Evolutionary conservation across 306 rosid species (phyloP), one percentile per base, ranked within the genome.

Genomic region (Vigna nakashimae): DNA sequence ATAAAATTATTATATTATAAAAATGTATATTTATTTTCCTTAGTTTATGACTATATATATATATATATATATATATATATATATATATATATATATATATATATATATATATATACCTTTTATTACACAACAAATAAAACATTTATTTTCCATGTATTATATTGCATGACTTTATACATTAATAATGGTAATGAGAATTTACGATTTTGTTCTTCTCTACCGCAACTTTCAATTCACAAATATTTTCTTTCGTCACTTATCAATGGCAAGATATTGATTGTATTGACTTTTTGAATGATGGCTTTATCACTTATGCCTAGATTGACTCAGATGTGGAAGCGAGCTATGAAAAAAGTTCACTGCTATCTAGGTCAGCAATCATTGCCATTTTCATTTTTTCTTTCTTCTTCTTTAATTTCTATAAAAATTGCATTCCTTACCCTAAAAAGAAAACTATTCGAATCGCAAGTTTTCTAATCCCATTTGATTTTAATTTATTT

Each of bases 341-440:
- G 50, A 76, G 72, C 66, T 74, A 77, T 67, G 83, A 40, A 42
- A 80, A 80, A 80, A 80, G 83, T 10, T 80, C 59, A 28, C 80
- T 84, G 80, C 82, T 24, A 71, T 76, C 82, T 9, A 46, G 56
- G 45, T 73, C 2, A 26, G 69, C 42, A 79, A 83, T 79, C 70
- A 79, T 83, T 52, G 53, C 50, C 38, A 11, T 45, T 20, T 51
- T 72, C 75, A 18, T 9, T 69, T 6, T 40, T 0, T 6, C 3
- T 6, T 36, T 36, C 4, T 9, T 42, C 3, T 5, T 5, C 12
- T 4, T 5, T 7, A 30, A 3, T 4, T 30, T 30, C 5, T 17
- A 9, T 59, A 4, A 15, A 1, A 60, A 60, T 40, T 46, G 1
- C 68, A 62, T 62, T 15, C 71, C 22, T 45, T 45, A 22, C 38